Percentiles rank a stretch among this genome's conserved stretches.
Conservation (phyloP, 179 eudicot genomes). For the Beta corolliflora region DNA sequence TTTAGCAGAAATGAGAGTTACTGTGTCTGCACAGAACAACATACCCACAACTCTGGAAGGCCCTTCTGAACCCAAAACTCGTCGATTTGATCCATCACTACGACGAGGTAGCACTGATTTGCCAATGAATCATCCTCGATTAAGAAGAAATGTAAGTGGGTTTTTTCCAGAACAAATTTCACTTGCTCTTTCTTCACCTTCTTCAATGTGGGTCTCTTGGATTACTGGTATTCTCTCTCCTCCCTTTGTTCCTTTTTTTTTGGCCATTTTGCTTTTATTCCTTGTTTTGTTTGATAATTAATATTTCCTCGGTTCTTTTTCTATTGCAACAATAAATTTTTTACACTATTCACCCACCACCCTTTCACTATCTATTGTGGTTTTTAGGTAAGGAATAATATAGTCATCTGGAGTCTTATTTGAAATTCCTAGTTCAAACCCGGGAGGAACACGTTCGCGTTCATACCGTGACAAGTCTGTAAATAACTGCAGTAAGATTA, state of each 20-base stretch:
- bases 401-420: too few species aligned
- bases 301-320: too few species aligned
- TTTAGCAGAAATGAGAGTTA: slow-evolving; percentile 20
- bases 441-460: too few species aligned
- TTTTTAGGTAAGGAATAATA: too few species aligned
- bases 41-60: slow-evolving; percentile 87
- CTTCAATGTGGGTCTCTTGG: slow-evolving; percentile 90
- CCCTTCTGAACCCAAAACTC: slow-evolving; percentile 73
- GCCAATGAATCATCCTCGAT: slow-evolving; percentile 62
- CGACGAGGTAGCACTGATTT: slow-evolving; percentile 78
- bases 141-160: slow-evolving; percentile 57
- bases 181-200: slow-evolving; percentile 68
- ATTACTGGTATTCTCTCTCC: slow-evolving; percentile 51
- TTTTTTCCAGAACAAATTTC: slow-evolving; percentile 84
- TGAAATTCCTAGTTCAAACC: too few species aligned
- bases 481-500: too few species aligned
- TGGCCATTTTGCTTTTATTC: too few species aligned
- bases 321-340: too few species aligned
- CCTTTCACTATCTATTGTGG: too few species aligned
- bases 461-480: too few species aligned
- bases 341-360: too few species aligned
- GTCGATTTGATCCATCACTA: slow-evolving; percentile 60
- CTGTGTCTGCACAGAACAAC: neutral
- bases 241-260: neutral
- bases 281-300: too few species aligned